A percentile compares a stretch with the other conserved stretches of the same genome.
Conservation (phyloP, 306 rosid genomes). For the Quercus aquifolioides region DNA sequence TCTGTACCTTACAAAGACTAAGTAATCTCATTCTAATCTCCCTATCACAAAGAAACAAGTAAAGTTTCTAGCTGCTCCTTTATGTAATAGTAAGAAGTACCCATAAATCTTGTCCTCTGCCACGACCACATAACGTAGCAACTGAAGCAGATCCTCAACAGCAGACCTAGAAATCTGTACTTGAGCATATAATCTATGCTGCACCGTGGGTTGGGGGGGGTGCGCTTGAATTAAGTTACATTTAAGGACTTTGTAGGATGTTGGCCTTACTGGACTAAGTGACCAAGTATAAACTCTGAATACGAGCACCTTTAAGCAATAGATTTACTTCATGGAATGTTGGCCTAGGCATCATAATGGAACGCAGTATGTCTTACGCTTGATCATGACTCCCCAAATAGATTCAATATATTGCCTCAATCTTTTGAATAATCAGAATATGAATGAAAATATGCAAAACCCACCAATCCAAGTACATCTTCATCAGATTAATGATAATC, state of each 20-base stretch:
- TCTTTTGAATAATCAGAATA: background rate
- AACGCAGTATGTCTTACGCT: background rate
- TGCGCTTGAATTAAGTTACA: background rate
- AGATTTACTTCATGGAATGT: background rate
- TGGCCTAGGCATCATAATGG: background rate
- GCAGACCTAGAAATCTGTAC: background rate
- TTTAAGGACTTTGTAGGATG: background rate
- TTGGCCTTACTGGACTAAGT: background rate
- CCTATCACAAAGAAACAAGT: background rate
- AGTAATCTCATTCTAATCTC: background rate
- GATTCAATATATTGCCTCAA: background rate
- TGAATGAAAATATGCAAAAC: background rate
- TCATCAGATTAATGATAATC: background rate
- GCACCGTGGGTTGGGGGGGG: background rate
- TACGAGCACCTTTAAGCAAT: background rate
- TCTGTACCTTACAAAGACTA: background rate
- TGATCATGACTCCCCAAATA: background rate
- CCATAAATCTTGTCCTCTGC: background rate
- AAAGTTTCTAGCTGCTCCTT: background rate
- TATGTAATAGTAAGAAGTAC: background rate
- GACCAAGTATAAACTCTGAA: background rate
- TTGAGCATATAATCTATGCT: background rate
- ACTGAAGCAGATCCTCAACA: background rate
- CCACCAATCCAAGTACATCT: constrained; percentile 6
- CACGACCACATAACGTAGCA: background rate